These are phyloP conservation scores for Exophiala viscosa DNA, from an alignment of 2,329 filamentous ascomycete genomes.

Conservation along the genomic window DNA sequence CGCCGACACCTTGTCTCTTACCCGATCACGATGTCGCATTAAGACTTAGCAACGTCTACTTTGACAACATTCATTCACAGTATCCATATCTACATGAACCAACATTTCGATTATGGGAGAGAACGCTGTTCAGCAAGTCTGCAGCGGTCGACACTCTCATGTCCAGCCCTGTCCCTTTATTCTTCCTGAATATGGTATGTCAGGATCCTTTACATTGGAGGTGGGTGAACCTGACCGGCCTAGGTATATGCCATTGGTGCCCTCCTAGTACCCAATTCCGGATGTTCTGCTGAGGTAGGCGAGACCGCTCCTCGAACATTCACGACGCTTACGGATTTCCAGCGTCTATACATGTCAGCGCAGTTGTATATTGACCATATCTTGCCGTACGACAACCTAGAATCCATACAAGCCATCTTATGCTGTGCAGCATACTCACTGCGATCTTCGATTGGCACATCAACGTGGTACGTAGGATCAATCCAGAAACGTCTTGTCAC, in stretches of 20 bases:
- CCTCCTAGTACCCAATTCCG: background rate
- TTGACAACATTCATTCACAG: conserved; percentile 37
- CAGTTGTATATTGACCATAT: background rate
- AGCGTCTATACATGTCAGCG: no score
- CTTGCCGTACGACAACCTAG: background rate
- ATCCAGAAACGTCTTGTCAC: background rate
- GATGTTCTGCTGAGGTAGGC: no score
- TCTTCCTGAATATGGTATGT: background rate
- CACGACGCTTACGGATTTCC: no score
- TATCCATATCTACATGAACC: conserved; percentile 38
- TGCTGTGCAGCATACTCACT: background rate
- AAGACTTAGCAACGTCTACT: conserved; percentile 33
- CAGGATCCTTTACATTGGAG: background rate
- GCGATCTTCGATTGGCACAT: background rate
- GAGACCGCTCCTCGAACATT: no score
- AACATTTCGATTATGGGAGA: conserved; percentile 34
- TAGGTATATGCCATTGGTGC: conserved; percentile 3
- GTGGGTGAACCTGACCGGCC: background rate
- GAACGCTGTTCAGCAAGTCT: conserved; percentile 12
- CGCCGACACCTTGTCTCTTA: conserved; percentile 22
- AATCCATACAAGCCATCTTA: background rate
- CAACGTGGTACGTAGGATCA: no score
- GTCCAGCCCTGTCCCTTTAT: background rate
- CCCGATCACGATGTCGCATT: conserved; percentile 18
- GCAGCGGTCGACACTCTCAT: background rate